Base-by-base conservation (phyloP, 345 rosid genomes). In the Syzygium oleosum region DNA sequence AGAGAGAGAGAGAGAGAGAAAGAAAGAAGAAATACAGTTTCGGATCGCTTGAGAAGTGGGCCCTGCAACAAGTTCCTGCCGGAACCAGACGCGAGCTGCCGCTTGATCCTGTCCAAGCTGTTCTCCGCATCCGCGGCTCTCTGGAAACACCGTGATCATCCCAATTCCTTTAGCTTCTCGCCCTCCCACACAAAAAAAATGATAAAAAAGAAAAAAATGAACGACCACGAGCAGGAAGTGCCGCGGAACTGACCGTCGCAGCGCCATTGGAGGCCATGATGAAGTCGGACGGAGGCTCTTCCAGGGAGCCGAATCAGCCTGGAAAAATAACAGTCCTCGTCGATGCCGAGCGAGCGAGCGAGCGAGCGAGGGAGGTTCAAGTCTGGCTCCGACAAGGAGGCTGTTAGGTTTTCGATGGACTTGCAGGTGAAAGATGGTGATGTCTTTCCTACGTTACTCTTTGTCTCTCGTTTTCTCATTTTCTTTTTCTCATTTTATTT, bases 11-110 rank as follows among this genome's bases (percentile, higher is more conserved):
- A 23, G 46, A 22, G n/a, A 84, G 25, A 53, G 49, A 88, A 61
- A 56, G 53, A 85, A 38, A 27, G 55, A 83, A 10, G 31, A 8
- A 56, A 51, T 85, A 86, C 90, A 84, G 99, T 98, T 93, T 98
- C 99, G 80, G 99, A 98, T 91, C 99, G 98, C 94, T 98, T 98
- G 87, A 93, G 97, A 88, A 98, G 98, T 5, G 99, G 99, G 68
- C 99, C 99, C 89, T 98, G 99, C 85, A 98, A 90, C 92, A 97
- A 91, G 85, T 92, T 95, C 85, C 98, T 90, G 79, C 98, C 98
- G 68, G 99, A 97, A 91, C 98, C 98, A 16, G 99, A 94, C 51
- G 99, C 98, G 78, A 98, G 86, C 89, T 98, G 98, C 88, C 99
- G 93, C 91, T 98, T 98, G 94, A 98, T 97, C 97, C 91, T 97